Evolutionary conservation across 495 filamentous ascomycete genomes (phyloP).

Genomic region (Amniculicola lignicola): DNA sequence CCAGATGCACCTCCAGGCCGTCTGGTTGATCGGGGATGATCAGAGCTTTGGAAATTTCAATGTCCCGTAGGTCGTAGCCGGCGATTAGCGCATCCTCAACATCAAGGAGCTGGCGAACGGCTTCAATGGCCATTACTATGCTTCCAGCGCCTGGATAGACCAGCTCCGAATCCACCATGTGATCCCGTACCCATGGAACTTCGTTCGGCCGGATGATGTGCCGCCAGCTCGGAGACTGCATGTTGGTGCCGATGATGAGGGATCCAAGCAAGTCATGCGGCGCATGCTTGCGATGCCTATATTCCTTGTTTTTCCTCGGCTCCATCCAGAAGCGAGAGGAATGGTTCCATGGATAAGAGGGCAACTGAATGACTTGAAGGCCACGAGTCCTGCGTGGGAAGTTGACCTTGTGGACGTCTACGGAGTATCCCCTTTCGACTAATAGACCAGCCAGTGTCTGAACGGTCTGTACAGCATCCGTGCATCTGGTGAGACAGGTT

Average conservation of each 20-base stretch:
- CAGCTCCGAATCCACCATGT: slow-evolving; percentile 6
- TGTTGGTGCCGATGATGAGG: slow-evolving; percentile 47
- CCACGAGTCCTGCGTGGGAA: neutral
- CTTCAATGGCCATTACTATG: slow-evolving; percentile 18
- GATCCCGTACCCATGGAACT: slow-evolving; percentile 15
- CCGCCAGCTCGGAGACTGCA: slow-evolving; percentile 43
- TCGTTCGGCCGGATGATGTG: neutral
- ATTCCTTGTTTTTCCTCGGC: neutral
- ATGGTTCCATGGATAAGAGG: slow-evolving; percentile 14
- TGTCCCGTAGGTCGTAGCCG: slow-evolving; percentile 3
- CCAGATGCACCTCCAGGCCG: slow-evolving; percentile 7
- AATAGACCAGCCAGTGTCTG: neutral
- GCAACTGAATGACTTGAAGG: neutral
- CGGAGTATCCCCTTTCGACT: neutral
- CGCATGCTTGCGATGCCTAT: slow-evolving; percentile 39
- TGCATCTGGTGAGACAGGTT: neutral
- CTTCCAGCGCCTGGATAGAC: slow-evolving; percentile 51
- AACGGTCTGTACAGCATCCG: neutral
- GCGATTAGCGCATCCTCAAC: neutral
- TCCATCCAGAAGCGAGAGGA: neutral
- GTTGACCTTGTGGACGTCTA: neutral
- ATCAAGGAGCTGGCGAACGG: neutral
- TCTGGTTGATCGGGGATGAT: neutral
- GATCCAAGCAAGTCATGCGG: slow-evolving; percentile 55
- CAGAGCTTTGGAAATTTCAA: slow-evolving; percentile 3